Conservation (phyloP, 2,329 filamentous ascomycete genomes). For the Lomentospora prolificans region DNA sequence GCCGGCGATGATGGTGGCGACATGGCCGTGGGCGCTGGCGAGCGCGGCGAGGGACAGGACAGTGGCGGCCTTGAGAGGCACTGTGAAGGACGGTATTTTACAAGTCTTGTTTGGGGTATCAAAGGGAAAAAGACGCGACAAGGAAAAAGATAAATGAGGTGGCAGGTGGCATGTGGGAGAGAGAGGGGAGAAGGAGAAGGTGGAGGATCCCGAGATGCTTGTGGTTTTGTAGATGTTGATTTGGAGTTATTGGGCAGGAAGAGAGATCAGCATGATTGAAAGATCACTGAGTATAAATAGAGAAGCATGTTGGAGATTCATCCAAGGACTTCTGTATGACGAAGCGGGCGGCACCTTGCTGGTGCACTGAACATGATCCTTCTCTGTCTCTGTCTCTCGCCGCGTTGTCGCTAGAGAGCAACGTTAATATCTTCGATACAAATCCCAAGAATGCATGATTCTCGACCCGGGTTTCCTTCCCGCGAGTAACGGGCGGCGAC, state of each 20-base stretch:
- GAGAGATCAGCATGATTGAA: neutral
- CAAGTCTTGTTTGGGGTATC: neutral
- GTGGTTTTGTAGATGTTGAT: neutral
- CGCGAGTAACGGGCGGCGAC: neutral
- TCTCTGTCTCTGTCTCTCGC: neutral
- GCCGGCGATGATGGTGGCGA: constrained; percentile 10
- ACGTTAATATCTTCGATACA: neutral
- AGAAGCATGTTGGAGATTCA: neutral
- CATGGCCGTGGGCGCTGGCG: constrained; percentile 8
- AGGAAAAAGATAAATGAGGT: neutral
- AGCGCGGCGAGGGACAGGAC: constrained; percentile 1
- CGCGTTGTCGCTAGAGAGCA: neutral
- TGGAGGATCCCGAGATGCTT: neutral
- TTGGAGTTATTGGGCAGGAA: neutral
- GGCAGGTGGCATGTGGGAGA: neutral
- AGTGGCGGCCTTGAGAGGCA: neutral
- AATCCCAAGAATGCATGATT: neutral
- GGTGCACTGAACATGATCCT: neutral
- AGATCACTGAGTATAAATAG: neutral
- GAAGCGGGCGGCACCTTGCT: neutral
- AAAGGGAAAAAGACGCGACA: neutral
- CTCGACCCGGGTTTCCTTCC: neutral
- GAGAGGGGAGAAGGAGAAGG: neutral
- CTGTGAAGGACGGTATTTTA: too few species aligned
- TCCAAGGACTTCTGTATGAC: neutral